These are phyloP conservation scores for Penicillium nucicola DNA, from an alignment of 495 filamentous ascomycete species.

Conservation along the genomic window DNA sequence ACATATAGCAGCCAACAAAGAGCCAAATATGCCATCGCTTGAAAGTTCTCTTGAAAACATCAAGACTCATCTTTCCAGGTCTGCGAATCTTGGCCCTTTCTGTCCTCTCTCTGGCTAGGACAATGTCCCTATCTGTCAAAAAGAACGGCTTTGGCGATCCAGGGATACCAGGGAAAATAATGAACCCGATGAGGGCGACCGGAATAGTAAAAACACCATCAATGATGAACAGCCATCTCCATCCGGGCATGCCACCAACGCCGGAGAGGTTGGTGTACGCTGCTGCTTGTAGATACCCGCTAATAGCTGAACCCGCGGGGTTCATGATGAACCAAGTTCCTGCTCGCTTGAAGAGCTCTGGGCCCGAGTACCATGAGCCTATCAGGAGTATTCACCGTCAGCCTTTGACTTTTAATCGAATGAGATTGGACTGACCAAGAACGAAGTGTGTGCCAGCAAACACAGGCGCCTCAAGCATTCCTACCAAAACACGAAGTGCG, in stretches of 20 bases:
- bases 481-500: conserved; percentile 54
- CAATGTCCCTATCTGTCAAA: conserved; percentile 33
- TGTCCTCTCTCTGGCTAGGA: conserved; percentile 34
- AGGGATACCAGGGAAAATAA: conserved; percentile 48
- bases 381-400: too few species aligned
- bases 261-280: conserved; percentile 46
- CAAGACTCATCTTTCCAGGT: conserved; percentile 33
- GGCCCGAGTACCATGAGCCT: conserved; percentile 40
- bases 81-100: conserved; percentile 24
- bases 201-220: conserved; percentile 50
- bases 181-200: conserved; percentile 40
- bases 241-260: conserved; percentile 43
- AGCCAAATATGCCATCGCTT: conserved; percentile 49
- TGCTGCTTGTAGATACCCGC: conserved; percentile 42
- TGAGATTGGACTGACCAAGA: too few species aligned
- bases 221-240: conserved; percentile 50
- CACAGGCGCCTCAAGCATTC: conserved; percentile 39
- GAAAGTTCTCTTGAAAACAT: conserved; percentile 41
- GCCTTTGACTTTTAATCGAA: too few species aligned
- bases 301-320: conserved; percentile 33
- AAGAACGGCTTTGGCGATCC: conserved; percentile 42
- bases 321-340: conserved; percentile 40
- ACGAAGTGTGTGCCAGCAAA: conserved; percentile 44
- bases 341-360: conserved; percentile 37
- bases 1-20: conserved; percentile 44